These are phyloP conservation scores for Chrysosphaeria jannelii DNA, from an alignment of 2,329 filamentous ascomycete species.

Conservation along the genomic window DNA sequence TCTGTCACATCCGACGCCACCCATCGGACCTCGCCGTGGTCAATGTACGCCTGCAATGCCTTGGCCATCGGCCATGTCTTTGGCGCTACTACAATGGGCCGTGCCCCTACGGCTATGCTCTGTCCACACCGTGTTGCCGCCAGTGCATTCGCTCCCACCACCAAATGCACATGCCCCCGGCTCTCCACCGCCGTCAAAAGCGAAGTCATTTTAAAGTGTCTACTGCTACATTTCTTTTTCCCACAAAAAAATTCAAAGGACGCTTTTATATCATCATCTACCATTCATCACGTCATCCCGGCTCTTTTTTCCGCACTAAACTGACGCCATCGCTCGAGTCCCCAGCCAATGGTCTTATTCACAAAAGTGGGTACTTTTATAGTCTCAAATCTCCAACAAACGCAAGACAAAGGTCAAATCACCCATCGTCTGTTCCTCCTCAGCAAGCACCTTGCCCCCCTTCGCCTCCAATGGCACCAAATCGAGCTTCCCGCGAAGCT, in stretches of 20 bases:
- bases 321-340: no score
- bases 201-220: slow-evolving; percentile 14
- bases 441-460: slow-evolving; percentile 23
- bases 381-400: slow-evolving; percentile 3
- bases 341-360: no score
- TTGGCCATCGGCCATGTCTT: slow-evolving; percentile 15
- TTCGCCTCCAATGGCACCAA: slow-evolving; percentile 22
- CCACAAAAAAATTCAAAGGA: no score
- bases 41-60: slow-evolving; percentile 28
- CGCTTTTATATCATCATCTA: no score
- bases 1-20: slow-evolving; percentile 28
- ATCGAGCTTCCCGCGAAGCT: slow-evolving; percentile 45
- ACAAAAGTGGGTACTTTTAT: not conserved
- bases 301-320: no score
- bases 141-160: slow-evolving; percentile 63
- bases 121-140: slow-evolving; percentile 60
- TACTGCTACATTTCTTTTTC: no score
- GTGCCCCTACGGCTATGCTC: slow-evolving; percentile 56
- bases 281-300: no score
- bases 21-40: slow-evolving; percentile 36
- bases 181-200: slow-evolving; percentile 47
- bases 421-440: slow-evolving; percentile 35
- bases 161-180: slow-evolving; percentile 43
- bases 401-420: slow-evolving; percentile 5
- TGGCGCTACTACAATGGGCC: slow-evolving; percentile 48